Evolutionary conservation across 2,329 filamentous ascomycete genomes (phyloP).

Genomic region (Biscogniauxia sp.): DNA sequence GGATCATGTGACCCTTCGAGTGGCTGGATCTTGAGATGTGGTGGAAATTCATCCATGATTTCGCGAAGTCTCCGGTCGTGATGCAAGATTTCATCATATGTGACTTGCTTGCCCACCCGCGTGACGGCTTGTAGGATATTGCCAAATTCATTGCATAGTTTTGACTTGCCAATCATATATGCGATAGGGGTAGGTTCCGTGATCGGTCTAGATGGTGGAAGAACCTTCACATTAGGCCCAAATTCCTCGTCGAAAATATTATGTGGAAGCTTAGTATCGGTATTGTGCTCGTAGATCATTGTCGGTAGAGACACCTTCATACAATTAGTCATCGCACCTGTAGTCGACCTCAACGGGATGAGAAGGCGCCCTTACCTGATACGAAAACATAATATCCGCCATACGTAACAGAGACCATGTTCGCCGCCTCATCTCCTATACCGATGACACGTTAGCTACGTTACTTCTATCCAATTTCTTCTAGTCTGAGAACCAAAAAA

Average conservation of each 20-base stretch:
- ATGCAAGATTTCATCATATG: slow-evolving; percentile 64
- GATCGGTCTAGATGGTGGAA: slow-evolving; percentile 65
- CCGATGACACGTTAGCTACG: slow-evolving; percentile 12
- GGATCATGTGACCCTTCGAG: slow-evolving; percentile 77
- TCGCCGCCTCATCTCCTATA: slow-evolving; percentile 66
- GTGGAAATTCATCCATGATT: slow-evolving; percentile 67
- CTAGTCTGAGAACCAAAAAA: slow-evolving; percentile 21
- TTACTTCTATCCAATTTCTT: neutral
- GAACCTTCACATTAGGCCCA: slow-evolving; percentile 61
- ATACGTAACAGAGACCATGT: slow-evolving; percentile 71
- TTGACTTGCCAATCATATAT: slow-evolving; percentile 75
- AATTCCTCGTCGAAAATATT: slow-evolving; percentile 84
- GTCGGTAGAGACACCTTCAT: slow-evolving; percentile 52
- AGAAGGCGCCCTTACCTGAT: slow-evolving; percentile 59
- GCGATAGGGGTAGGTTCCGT: slow-evolving; percentile 73
- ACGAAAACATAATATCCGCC: slow-evolving; percentile 74
- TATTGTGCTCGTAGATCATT: slow-evolving; percentile 73
- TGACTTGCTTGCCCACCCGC: slow-evolving; percentile 51
- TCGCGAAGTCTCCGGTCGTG: slow-evolving; percentile 61
- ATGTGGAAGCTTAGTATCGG: slow-evolving; percentile 70
- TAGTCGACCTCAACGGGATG: too few relatives aligned
- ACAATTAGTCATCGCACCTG: slow-evolving; percentile 10
- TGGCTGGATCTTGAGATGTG: slow-evolving; percentile 72
- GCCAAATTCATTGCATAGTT: slow-evolving; percentile 66
- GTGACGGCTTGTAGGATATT: slow-evolving; percentile 67